A percentile compares a stretch with the other conserved stretches of the same genome.
Conservation (phyloP, 2,329 filamentous ascomycete species). For the Aciculosporium take region DNA sequence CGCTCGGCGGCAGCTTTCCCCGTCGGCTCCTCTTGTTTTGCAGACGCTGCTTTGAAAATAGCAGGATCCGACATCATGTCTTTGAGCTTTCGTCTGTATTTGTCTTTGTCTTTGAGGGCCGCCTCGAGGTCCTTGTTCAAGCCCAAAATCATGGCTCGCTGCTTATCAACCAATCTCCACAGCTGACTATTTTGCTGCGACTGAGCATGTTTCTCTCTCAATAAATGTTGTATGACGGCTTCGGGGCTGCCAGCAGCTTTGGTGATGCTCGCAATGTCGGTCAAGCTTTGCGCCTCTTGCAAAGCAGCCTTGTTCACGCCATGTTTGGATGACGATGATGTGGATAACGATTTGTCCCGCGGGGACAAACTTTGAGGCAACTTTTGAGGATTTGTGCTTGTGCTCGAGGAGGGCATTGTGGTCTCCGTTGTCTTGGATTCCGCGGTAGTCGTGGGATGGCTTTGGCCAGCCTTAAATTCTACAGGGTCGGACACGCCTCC, state of each 20-base stretch:
- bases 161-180: constrained; percentile 93
- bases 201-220: constrained; percentile 84
- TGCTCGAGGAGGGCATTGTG: constrained; percentile 23
- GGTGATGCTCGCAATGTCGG: constrained; percentile 68
- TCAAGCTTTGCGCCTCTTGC: constrained; percentile 43
- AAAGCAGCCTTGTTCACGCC: constrained; percentile 35
- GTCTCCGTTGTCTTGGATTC: constrained; percentile 33
- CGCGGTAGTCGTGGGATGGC: constrained; percentile 22
- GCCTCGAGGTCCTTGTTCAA: constrained; percentile 90
- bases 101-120: constrained; percentile 84
- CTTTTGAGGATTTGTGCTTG: constrained; percentile 24
- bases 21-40: constrained; percentile 7
- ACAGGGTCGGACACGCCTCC: constrained; percentile 30
- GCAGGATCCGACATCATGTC: constrained; percentile 42
- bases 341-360: constrained; percentile 76
- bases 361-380: constrained; percentile 69
- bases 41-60: constrained; percentile 16
- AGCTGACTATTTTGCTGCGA: constrained; percentile 82
- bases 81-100: constrained; percentile 81
- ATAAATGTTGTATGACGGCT: constrained; percentile 70
- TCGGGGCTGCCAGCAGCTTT: constrained; percentile 78
- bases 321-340: constrained; percentile 50
- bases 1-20: constrained; percentile 1
- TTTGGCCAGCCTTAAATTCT: constrained; percentile 28
- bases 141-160: constrained; percentile 81